Evolutionary conservation across 1,139 yeast genomes (phyloP), one percentile per base, ranked within the genome.

Genomic region (Cylindricascospora bacillispora): DNA sequence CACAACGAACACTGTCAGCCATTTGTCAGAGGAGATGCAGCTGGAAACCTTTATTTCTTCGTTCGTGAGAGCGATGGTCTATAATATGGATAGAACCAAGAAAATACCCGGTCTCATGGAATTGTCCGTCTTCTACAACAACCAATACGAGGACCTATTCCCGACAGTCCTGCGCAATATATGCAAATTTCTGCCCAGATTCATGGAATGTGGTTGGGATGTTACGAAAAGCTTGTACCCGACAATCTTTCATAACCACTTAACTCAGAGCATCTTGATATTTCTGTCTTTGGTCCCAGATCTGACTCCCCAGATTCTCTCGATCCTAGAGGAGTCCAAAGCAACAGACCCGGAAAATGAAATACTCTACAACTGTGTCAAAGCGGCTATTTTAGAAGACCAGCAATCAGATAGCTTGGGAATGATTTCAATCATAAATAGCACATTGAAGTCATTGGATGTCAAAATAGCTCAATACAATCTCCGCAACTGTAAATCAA

Each of bases 11-110:
- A n/a, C n/a, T n/a, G n/a, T n/a, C n/a, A n/a, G n/a, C n/a, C n/a
- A n/a, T n/a, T n/a, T n/a, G n/a, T n/a, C n/a, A n/a, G 62, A 60
- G 1, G 49, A 52, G 18, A 36, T 69, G 21, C 86, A 97, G 97
- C 63, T 64, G 20, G 95, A 89, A 51, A 70, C 93, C 0, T 81
- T 73, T 52, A 74, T 83, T 29, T 73, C 83, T 37, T 69, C 28
- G 6, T 63, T 85, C 43, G 69, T 83, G 26, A 64, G 98, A 44
- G 63, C 83, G 14, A 52, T 86, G 16, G 57, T 83, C 27, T 80
- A 73, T 39, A 66, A 76, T 23, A 85, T 77, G 40, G 81, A 67
- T 30, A 63, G 67, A 13, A 73, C 70, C 30, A 70, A 80, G 60
- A 79, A 45, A 62, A 60, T 42, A 38, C 85, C 85, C 5, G 28